Percentiles rank a stretch among this genome's conserved stretches.
These are phyloP conservation scores for Chlamydomonas incerta DNA, from an alignment of 139 green algal genomes.

Conservation along the genomic window DNA sequence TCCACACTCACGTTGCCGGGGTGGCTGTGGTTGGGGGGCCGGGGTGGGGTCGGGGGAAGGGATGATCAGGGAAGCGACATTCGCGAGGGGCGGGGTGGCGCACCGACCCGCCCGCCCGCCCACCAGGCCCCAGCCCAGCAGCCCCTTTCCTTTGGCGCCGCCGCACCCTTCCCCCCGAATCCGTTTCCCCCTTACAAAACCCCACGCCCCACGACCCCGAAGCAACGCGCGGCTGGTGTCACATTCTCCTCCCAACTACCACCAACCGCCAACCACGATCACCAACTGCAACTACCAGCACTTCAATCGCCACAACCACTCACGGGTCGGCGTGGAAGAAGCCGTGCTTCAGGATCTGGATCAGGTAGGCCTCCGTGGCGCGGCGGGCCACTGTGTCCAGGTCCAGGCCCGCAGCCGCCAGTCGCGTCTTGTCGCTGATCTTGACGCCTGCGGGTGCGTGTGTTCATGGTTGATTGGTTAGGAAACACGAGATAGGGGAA, in stretches of 20 bases:
- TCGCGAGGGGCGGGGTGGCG: too few species aligned
- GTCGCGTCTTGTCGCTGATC: slow-evolving; percentile 68
- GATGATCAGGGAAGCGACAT: neutral
- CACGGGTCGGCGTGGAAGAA: slow-evolving; percentile 92
- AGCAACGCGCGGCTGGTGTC: too few species aligned
- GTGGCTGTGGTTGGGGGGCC: neutral
- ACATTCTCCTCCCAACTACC: too few species aligned
- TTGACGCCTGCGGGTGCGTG: slow-evolving; percentile 53
- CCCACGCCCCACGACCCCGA: too few species aligned
- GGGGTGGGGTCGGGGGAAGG: neutral
- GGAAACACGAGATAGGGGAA: neutral
- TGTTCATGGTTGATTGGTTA: neutral
- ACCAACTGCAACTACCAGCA: neutral
- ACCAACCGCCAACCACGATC: neutral
- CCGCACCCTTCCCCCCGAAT: too few species aligned
- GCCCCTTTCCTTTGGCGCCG: too few species aligned
- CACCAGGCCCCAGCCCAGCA: too few species aligned
- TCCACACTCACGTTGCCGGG: slow-evolving; percentile 31
- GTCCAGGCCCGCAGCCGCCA: slow-evolving; percentile 66
- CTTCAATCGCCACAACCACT: neutral
- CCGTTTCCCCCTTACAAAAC: too few species aligned
- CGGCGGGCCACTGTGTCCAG: slow-evolving; percentile 72
- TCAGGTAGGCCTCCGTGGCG: slow-evolving; percentile 94
- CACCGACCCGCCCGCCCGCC: too few species aligned
- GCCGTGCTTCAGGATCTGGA: slow-evolving; percentile 62